Base-by-base conservation (phyloP, 2,329 filamentous ascomycete species). In the Nothophaeocryptopus gaeumannii region DNA sequence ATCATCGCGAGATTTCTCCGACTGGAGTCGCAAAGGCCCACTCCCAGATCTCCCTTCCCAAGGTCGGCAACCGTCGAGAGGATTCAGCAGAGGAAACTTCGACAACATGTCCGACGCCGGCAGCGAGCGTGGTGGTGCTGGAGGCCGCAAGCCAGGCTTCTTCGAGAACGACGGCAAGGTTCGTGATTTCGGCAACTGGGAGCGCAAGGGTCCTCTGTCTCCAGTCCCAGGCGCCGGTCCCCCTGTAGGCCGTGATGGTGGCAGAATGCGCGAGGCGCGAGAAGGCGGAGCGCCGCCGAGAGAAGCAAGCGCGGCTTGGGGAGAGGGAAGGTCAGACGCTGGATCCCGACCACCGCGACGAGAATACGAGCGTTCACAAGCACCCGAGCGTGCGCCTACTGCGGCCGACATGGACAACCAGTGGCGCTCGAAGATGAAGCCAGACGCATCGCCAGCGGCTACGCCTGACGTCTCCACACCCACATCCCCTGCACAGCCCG, bases 11-110 rank as follows among this genome's bases (percentile, higher is more conserved):
- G 90, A 95, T 62, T 80, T 96, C 62, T 83, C 82, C 61, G 89
- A 93, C 73, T 97, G 93, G 92, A 88, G 87, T 63, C 88, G 93
- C 68, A 93, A 91, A 73, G 93, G 93, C 10, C 92, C 92, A 56
- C 81, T 95, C 47, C 84, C 88, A 55, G 87, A 90, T 61, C 73
- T 87, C 29, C 84, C 86, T 39, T 73, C 77, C 53, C 73, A 76
- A 47, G 55, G 55, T 16, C 62, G 65, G 36, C 64, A 67, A 50
- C 56, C 63, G 9, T 74, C 73, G 59, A 78, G 82, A 53, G 73
- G 71, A 44, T 73, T 74, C 55, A 55, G 57, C 45, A 49, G 59
- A 39, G 51, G 57, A 13, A 56, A 53, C 39, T 63, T 66, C 35
- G 65, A 67, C 50, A 60, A 67, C 39, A 56, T 73, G 77, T 64